Evolutionary conservation across 1,139 yeast genomes (phyloP), one percentile per base, ranked within the genome.

Genomic region (Taiozyma sp.): DNA sequence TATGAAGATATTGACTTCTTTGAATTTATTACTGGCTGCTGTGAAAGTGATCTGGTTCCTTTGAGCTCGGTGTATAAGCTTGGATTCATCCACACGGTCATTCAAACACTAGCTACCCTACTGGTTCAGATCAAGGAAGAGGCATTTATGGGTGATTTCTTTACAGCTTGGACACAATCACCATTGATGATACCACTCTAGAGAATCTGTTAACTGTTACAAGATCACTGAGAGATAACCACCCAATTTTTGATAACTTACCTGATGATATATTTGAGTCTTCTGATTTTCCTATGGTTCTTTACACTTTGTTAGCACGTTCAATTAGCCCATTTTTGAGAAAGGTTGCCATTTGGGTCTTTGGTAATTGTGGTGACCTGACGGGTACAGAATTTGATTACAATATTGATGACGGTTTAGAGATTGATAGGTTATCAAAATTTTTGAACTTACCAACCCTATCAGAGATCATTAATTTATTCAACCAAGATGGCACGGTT

Each of bases 311-410:
- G 79, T 51, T 85, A 44, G 65, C 78, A 16, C 82, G 82, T 61
- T 68, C 83, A 1, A 67, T 77, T 8, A 79, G 87, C 0, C 90
- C 92, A 16, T 87, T 86, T 57, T 70, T 89, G 55, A 76, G 97
- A 57, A 79, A 83, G 58, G 74, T 82, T 8, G 79, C 89, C 2
- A 79, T 90, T 6, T 80, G 79, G 57, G 74, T 83, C 0, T 76
- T 69, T 63, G 81, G 84, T 8, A 70, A 75, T 44, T 82, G 83
- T 66, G 85, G 90, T 1, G 75, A 79, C 43, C 69, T 72, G 14
- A 75, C 75, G n/a, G 69, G 70, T n/a, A 62, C 73, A n/a, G 65
- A 66, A 8, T 52, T 60, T 23, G 48, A 60, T n/a, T 56, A 57
- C 10, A 64, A 65, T 3, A 10, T 43, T 22, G 66, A 65, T n/a